These are phyloP conservation scores for Diaporthe ilicicola DNA, from an alignment of 2,329 filamentous ascomycete genomes.

Conservation along the genomic window DNA sequence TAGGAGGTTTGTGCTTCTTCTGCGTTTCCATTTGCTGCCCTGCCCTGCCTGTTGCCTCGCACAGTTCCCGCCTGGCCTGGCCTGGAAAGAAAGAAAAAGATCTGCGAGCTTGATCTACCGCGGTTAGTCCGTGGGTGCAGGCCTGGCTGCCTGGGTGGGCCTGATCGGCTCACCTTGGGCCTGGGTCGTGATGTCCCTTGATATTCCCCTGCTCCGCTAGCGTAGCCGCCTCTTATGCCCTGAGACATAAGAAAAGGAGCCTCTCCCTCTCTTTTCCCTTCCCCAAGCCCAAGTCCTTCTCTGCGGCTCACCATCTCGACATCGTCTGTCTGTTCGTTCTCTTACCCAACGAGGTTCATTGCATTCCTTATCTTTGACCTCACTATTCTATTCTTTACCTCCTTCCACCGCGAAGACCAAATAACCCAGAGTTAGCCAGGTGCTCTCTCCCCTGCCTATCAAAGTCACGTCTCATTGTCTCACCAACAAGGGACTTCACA, in stretches of 20 bases:
- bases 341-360: slow-evolving; percentile 21
- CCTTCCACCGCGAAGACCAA: slow-evolving; percentile 18
- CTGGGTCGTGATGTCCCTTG: slow-evolving; percentile 19
- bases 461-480: slow-evolving; percentile 10
- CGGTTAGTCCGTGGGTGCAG: slow-evolving; percentile 5
- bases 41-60: background rate
- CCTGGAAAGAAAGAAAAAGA: too few species aligned
- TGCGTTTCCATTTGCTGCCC: slow-evolving; percentile 16
- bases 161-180: slow-evolving; percentile 16
- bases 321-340: slow-evolving; percentile 14
- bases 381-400: slow-evolving; percentile 11
- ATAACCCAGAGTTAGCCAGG: background rate
- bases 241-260: slow-evolving; percentile 21
- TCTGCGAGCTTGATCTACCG: slow-evolving; percentile 4
- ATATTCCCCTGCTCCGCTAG: slow-evolving; percentile 15
- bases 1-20: slow-evolving; percentile 18
- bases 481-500: slow-evolving; percentile 11
- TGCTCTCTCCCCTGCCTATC: slow-evolving; percentile 1
- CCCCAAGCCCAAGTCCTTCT: background rate
- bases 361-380: slow-evolving; percentile 24
- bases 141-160: slow-evolving; percentile 13
- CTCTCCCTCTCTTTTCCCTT: slow-evolving; percentile 3
- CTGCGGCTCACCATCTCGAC: slow-evolving; percentile 17
- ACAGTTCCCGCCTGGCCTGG: background rate
- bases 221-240: background rate